A percentile compares a stretch with the other conserved stretches of the same genome.
Evolutionary conservation across 2,329 filamentous ascomycete genomes (phyloP).

Genomic region (Pyrenophora graminea): DNA sequence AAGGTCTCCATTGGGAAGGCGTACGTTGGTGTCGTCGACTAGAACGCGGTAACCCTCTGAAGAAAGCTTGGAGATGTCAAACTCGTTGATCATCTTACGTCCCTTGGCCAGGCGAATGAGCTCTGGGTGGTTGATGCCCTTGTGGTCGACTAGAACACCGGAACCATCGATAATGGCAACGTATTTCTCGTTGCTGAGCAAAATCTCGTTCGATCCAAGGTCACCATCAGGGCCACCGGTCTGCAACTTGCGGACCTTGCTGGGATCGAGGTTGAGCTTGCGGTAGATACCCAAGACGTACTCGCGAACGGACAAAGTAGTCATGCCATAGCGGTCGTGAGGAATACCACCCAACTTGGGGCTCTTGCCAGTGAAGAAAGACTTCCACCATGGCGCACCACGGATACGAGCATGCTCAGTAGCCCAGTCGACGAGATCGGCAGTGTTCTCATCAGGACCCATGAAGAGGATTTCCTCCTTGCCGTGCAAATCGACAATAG

Average conservation of each 20-base stretch:
- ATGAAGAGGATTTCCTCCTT: conserved; percentile 98
- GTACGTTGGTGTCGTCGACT: conserved; percentile 87
- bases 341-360: conserved; percentile 95
- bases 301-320: conserved; percentile 91
- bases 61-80: conserved; percentile 83
- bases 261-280: conserved; percentile 87
- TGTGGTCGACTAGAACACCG: conserved; percentile 90
- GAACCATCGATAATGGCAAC: conserved; percentile 94
- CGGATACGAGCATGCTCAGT: conserved; percentile 87
- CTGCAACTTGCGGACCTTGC: conserved; percentile 88
- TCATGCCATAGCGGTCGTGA: conserved; percentile 97
- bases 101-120: conserved; percentile 81
- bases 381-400: conserved; percentile 98
- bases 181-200: conserved; percentile 95
- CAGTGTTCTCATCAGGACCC: conserved; percentile 98
- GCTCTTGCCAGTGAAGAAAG: conserved; percentile 99
- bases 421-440: conserved; percentile 97
- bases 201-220: conserved; percentile 95
- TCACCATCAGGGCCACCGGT: conserved; percentile 97
- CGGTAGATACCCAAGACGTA: conserved; percentile 97
- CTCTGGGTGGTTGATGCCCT: conserved; percentile 84
- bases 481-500: conserved; percentile 91
- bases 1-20: conserved; percentile 82
- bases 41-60: conserved; percentile 87
- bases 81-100: conserved; percentile 87